Conservation (phyloP, 148 eudicot species). For the Heliamphora exappendiculata region DNA sequence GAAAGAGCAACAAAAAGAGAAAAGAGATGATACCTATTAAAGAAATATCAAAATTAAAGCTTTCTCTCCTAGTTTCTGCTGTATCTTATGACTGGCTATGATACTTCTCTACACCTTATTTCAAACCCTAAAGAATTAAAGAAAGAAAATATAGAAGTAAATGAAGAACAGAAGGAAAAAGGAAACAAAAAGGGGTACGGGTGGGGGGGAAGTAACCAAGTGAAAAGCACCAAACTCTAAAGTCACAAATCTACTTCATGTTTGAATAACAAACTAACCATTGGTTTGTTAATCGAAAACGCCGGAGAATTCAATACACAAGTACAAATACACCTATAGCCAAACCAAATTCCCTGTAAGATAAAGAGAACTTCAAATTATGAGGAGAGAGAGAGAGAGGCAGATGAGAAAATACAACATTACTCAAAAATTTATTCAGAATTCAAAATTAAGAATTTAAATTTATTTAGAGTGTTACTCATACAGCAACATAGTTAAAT, state of each 20-base stretch:
- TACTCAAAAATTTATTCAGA: too few species aligned
- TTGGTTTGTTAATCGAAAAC: conserved; percentile 15
- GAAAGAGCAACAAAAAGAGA: conserved; percentile 4
- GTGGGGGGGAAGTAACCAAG: not conserved
- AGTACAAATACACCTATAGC: conserved; percentile 10
- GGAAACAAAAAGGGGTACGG: conserved; percentile 3
- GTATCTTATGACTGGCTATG: too few species aligned
- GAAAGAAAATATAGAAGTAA: not conserved
- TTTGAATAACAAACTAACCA: conserved; percentile 10
- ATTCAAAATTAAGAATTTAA: too few species aligned
- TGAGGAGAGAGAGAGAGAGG: conserved; percentile 3
- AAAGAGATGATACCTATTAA: not conserved
- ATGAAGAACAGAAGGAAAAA: conserved; percentile 9
- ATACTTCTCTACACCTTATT: too few species aligned
- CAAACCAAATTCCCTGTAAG: not conserved
- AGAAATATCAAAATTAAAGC: not conserved
- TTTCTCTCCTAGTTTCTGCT: not conserved
- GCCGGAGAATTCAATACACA: conserved; percentile 12
- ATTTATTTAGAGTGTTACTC: too few species aligned
- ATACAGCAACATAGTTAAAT: too few species aligned
- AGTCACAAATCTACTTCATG: conserved; percentile 3
- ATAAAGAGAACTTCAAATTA: not conserved
- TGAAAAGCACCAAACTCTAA: conserved; percentile 5
- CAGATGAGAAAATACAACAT: too few species aligned
- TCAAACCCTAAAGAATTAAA: conserved; percentile 1